Percentiles rank a stretch among this genome's conserved stretches.
Conservation (phyloP, 495 filamentous ascomycete species). For the Bacidia rubella region DNA sequence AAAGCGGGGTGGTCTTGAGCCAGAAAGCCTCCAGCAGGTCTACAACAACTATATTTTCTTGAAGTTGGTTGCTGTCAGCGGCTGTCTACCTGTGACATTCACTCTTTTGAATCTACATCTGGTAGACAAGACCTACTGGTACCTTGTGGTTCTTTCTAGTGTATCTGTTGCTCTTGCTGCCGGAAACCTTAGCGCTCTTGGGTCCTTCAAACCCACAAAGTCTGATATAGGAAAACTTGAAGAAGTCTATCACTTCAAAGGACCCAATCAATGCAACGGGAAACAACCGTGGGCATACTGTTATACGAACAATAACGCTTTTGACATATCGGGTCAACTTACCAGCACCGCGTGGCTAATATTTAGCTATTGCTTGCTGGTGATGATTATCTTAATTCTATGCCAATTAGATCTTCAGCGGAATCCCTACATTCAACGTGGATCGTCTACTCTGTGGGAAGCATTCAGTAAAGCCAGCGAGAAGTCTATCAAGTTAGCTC, state of each 20-base stretch:
- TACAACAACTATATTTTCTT: conserved; percentile 12
- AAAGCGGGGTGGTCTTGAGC: conserved; percentile 9
- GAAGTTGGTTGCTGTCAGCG: conserved; percentile 11
- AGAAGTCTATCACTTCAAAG: not conserved
- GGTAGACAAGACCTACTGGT: conserved; percentile 15
- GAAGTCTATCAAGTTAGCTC: too few relatives aligned
- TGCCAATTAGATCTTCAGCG: too few relatives aligned
- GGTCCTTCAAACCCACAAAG: conserved; percentile 1
- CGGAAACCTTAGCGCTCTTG: conserved; percentile 10
- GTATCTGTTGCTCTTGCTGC: conserved; percentile 11
- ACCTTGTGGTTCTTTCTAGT: conserved; percentile 10
- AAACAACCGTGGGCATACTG: conserved; percentile 1
- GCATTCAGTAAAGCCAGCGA: not conserved
- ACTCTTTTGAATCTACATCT: conserved; percentile 14
- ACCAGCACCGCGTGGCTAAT: not conserved
- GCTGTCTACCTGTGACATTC: conserved; percentile 16
- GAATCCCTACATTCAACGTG: too few relatives aligned
- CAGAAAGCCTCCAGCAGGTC: conserved; percentile 13
- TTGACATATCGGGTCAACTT: not conserved
- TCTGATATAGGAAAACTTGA: not conserved
- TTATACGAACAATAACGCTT: not conserved
- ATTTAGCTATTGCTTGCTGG: not conserved
- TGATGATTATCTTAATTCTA: too few relatives aligned
- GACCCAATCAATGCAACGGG: conserved; percentile 3
- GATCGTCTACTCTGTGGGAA: too few relatives aligned